Base-by-base conservation (phyloP, 2,329 filamentous ascomycete genomes). In the Phoma sp. region DNA sequence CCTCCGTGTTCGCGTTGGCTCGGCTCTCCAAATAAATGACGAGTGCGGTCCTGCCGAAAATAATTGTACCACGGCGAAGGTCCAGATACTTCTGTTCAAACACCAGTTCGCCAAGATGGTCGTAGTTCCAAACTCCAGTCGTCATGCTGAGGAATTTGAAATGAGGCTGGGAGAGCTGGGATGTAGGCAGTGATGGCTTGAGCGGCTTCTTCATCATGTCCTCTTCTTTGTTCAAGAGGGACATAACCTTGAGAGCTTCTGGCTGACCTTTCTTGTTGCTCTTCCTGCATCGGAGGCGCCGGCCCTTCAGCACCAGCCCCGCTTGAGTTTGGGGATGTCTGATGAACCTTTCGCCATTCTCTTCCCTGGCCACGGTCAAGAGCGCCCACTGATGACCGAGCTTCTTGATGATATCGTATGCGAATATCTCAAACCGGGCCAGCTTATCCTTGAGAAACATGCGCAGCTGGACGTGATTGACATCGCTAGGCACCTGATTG, bases 361-460 rank as follows among this genome's bases (percentile, higher is more conserved):
- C 45, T 1, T 43, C 21, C 49, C 76, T 71, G 1, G 80, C 74
- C 21, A 85, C 76, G 0, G 82, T 83, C 36, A 85, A 58, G 12
- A 71, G 74, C 0, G 78, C 83, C 58, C 74, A 76, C 12, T 51
- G 5, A 0, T 50, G 48, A 17, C 55, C 59, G 57, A 24, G 64
- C 4, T 73, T 65, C 58, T 83, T 84, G 29, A 78, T 72, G 40
- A 77, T 77, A 40, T 80, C 70, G 57, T 76, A 83, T 27, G 71
- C 66, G 4, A 71, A 46, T 51, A 84, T 78, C 1, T 68, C 69
- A 7, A 81, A 74, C 1, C 64, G 52, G 6, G 48, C 56, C 6
- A 85, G 67, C 13, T 70, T 65, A 0, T 71, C 68, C 17, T 69
- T 65, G 13, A 84, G 74, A 41, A 75, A 78, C 0, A 73, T 61